Evolutionary conservation across 208 protist genomes (phyloP).

Genomic region (Acanthamoeba sp.): DNA sequence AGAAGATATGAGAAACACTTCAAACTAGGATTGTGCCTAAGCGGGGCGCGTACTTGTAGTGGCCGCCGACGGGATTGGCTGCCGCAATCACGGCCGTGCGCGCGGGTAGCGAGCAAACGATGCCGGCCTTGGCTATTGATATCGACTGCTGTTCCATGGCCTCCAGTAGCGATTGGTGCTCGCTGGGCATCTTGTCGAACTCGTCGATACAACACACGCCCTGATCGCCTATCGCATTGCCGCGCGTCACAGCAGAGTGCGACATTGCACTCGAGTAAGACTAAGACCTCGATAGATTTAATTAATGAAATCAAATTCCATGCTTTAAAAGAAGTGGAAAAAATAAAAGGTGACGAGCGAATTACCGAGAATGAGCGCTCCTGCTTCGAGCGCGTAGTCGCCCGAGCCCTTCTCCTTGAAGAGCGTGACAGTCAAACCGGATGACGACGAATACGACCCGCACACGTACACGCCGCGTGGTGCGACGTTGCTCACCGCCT

Average conservation of each 20-base stretch:
- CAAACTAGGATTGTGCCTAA: neutral
- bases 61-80: slow-evolving; percentile 97
- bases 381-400: slow-evolving; percentile 97
- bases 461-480: slow-evolving; percentile 98
- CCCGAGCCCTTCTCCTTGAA: slow-evolving; percentile 91
- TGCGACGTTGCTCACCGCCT: slow-evolving; percentile 93
- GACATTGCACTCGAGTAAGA: no score
- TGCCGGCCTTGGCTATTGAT: slow-evolving; percentile 98
- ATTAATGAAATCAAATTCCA: no score
- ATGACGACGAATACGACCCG: slow-evolving; percentile 97
- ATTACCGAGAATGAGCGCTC: slow-evolving; percentile 88
- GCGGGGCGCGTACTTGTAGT: slow-evolving; percentile 92
- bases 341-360: neutral
- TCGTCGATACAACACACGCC: slow-evolving; percentile 99
- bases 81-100: slow-evolving; percentile 98
- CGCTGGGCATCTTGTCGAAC: slow-evolving; percentile 99
- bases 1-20: no score
- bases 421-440: slow-evolving; percentile 98
- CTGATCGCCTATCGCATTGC: slow-evolving; percentile 96
- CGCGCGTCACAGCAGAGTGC: no score
- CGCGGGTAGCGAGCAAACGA: slow-evolving; percentile 97
- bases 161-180: slow-evolving; percentile 99
- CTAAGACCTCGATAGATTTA: no score
- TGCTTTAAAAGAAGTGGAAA: slow-evolving; percentile 86
- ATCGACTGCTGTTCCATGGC: slow-evolving; percentile 99